These are phyloP conservation scores for Colletotrichum plurivorum DNA, from an alignment of 2,329 filamentous ascomycete genomes.

Conservation along the genomic window DNA sequence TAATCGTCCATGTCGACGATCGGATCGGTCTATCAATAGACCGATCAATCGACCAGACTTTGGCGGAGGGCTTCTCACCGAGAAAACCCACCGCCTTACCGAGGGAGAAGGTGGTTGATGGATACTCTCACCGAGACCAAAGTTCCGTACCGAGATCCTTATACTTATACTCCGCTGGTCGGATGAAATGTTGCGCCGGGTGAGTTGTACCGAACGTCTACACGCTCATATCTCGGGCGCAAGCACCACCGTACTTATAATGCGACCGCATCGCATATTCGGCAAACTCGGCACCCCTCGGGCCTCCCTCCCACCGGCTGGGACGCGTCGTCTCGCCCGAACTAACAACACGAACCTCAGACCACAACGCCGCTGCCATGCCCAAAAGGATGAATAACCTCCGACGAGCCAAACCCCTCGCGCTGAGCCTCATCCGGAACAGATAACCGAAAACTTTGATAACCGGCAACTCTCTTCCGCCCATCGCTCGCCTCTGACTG, in stretches of 20 bases:
- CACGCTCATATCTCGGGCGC: background rate
- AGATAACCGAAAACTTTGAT: slow-evolving; percentile 15
- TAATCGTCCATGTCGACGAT: too few species aligned
- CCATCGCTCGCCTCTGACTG: slow-evolving; percentile 1
- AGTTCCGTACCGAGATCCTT: too few species aligned
- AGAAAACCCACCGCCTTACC: too few species aligned
- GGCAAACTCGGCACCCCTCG: background rate
- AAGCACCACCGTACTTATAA: background rate
- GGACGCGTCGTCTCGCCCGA: background rate
- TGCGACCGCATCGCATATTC: background rate
- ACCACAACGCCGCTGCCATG: background rate
- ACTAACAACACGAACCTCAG: background rate
- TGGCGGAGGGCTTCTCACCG: too few species aligned
- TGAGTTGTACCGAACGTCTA: background rate
- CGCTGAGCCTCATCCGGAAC: slow-evolving; percentile 7
- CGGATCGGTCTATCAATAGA: too few species aligned
- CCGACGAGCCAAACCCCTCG: background rate
- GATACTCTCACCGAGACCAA: too few species aligned
- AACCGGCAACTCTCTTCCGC: background rate
- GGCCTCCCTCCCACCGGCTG: background rate
- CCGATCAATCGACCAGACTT: too few species aligned
- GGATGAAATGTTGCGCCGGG: too few species aligned
- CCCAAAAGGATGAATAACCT: slow-evolving; percentile 6
- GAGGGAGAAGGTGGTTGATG: too few species aligned
- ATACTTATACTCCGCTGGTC: too few species aligned